These are phyloP conservation scores for Solanum medicagineum DNA, from an alignment of 257 asterid species.

Conservation along the genomic window DNA sequence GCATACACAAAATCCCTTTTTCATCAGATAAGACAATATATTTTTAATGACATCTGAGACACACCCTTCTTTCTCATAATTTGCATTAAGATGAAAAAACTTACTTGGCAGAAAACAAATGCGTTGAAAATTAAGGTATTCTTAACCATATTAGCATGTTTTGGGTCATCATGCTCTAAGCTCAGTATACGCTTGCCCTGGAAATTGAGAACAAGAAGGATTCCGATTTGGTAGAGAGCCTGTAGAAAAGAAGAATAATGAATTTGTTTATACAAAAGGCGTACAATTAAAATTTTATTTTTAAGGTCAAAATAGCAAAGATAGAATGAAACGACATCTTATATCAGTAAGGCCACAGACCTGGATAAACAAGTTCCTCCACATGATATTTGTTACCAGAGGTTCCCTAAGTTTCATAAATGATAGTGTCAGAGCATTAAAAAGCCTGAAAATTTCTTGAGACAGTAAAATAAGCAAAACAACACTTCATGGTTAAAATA, in stretches of 20 bases:
- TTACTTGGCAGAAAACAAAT: slow-evolving; percentile 91
- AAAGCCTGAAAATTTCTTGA: neutral
- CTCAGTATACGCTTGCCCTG: slow-evolving; percentile 45
- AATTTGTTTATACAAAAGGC: neutral
- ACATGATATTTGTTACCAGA: slow-evolving; percentile 88
- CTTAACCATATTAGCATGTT: slow-evolving; percentile 57
- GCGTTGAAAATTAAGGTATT: slow-evolving; percentile 73
- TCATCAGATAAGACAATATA: neutral
- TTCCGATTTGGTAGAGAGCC: slow-evolving; percentile 76
- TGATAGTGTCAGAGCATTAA: neutral
- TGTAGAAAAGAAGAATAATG: slow-evolving; percentile 3
- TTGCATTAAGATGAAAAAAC: slow-evolving; percentile 12
- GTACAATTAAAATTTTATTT: neutral
- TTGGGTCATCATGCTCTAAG: slow-evolving; percentile 24
- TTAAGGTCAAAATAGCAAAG: neutral
- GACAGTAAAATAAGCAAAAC: neutral
- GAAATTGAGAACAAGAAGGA: slow-evolving; percentile 69
- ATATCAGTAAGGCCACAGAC: slow-evolving; percentile 14
- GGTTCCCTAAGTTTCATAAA: slow-evolving; percentile 55
- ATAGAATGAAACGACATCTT: neutral
- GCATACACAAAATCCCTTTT: neutral
- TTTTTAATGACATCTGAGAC: neutral
- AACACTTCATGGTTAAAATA: neutral
- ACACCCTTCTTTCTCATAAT: neutral
- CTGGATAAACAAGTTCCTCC: slow-evolving; percentile 92